These are phyloP conservation scores for Neoconidiobolus thromboides DNA, from an alignment of 371 early-diverging fungal species.

Conservation along the genomic window DNA sequence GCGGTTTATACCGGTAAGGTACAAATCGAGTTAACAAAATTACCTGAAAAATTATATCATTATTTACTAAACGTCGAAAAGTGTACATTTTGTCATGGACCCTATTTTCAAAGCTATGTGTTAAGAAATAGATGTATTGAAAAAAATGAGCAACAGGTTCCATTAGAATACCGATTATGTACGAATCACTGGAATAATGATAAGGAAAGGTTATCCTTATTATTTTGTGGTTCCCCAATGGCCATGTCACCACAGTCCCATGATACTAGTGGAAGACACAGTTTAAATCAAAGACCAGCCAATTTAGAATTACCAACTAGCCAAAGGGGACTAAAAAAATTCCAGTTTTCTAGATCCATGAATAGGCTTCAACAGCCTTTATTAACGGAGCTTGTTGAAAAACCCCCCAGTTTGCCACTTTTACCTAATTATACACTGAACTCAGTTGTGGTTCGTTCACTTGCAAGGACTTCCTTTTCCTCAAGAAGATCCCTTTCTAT, in stretches of 20 bases:
- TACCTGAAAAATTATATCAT: constrained; percentile 22
- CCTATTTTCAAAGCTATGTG: constrained; percentile 54
- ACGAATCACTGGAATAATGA: constrained; percentile 60
- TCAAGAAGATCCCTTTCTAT: not conserved
- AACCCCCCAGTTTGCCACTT: not conserved
- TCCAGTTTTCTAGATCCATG: too few relatives aligned
- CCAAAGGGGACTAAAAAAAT: too few relatives aligned
- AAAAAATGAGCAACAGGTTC: constrained; percentile 31
- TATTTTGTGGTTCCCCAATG: constrained; percentile 29
- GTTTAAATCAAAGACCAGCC: not conserved
- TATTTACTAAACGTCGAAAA: constrained; percentile 40
- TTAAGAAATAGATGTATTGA: constrained; percentile 40
- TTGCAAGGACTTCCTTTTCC: not conserved
- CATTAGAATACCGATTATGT: constrained; percentile 54
- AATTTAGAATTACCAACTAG: not conserved
- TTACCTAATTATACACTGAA: not conserved
- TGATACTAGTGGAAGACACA: not conserved
- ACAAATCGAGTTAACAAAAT: not conserved
- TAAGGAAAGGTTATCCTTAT: constrained; percentile 27
- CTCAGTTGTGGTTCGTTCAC: too few relatives aligned
- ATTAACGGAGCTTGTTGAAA: not conserved
- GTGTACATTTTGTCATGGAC: constrained; percentile 75
- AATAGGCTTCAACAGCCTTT: too few relatives aligned
- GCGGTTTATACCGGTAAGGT: not conserved
- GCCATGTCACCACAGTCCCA: constrained; percentile 15